Conservation (phyloP, 139 green algal genomes). For the Tetradesmus lagerheimii region DNA sequence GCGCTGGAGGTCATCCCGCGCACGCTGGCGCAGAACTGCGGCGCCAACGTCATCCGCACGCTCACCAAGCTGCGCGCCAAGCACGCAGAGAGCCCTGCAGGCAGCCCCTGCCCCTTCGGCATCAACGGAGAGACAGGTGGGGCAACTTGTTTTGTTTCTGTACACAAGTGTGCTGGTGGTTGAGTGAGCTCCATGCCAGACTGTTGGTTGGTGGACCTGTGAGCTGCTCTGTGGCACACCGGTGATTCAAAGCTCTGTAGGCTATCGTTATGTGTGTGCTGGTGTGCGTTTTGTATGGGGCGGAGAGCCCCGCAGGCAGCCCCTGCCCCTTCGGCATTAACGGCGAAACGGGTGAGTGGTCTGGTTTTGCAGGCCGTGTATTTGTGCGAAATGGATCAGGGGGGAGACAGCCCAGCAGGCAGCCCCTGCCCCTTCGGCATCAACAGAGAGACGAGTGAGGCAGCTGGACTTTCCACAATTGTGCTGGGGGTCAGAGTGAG, state of each 20-base stretch:
- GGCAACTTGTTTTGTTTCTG: neutral
- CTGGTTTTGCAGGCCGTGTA: too few species aligned
- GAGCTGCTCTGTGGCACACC: too few species aligned
- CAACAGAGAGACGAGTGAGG: conserved; percentile 81
- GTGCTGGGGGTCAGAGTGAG: too few species aligned
- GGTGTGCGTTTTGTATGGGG: too few species aligned
- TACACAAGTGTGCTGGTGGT: neutral
- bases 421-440: conserved; percentile 16
- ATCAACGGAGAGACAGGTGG: conserved; percentile 82
- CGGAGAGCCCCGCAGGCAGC: neutral
- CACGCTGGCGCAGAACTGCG: conserved; percentile 98
- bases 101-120: neutral
- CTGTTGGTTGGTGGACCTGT: too few species aligned
- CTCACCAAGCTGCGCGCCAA: conserved; percentile 97
- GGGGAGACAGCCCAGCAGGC: conserved; percentile 44
- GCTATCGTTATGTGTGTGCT: too few species aligned
- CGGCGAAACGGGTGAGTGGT: too few species aligned
- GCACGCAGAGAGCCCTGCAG: conserved; percentile 54
- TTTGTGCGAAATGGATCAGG: too few species aligned
- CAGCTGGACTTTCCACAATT: neutral
- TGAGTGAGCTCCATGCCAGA: too few species aligned
- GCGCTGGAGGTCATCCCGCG: conserved; percentile 98
- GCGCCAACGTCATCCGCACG: conserved; percentile 98
- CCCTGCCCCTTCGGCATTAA: conserved; percentile 58
- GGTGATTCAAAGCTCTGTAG: too few species aligned